Evolutionary conservation across 116 monocot species (phyloP).

Genomic region (Phalaenopsis hybrid): DNA sequence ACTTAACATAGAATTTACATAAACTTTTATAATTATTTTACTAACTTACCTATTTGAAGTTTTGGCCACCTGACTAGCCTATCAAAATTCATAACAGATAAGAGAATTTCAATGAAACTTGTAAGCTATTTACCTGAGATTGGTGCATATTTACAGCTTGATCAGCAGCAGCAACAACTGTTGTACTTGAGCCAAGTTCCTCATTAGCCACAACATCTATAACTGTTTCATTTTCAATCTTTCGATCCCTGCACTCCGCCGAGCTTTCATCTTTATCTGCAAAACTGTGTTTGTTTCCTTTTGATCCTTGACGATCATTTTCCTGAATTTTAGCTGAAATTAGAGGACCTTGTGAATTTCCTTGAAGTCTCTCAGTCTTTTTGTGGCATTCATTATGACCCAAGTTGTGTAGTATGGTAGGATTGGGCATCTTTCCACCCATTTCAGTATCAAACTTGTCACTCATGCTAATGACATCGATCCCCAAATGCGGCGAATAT

Average conservation of each 20-base stretch:
- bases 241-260: neutral
- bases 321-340: neutral
- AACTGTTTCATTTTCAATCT: neutral
- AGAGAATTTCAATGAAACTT: neutral
- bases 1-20: neutral
- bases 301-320: neutral
- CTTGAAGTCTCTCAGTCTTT: neutral
- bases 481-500: conserved; percentile 19
- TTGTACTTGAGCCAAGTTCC: neutral
- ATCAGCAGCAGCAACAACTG: neutral
- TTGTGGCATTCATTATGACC: conserved; percentile 1
- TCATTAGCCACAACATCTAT: neutral
- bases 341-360: neutral
- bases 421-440: neutral
- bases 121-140: conserved; percentile 3
- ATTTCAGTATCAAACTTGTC: conserved; percentile 31
- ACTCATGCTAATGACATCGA: conserved; percentile 20
- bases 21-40: neutral
- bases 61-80: neutral
- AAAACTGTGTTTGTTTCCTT: conserved; percentile 1
- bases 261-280: neutral
- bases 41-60: neutral
- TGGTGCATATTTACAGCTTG: neutral
- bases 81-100: neutral
- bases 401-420: neutral